These are phyloP conservation scores for Calamus simplicifolius DNA, from an alignment of 176 grass and related monocot genomes.

Conservation along the genomic window DNA sequence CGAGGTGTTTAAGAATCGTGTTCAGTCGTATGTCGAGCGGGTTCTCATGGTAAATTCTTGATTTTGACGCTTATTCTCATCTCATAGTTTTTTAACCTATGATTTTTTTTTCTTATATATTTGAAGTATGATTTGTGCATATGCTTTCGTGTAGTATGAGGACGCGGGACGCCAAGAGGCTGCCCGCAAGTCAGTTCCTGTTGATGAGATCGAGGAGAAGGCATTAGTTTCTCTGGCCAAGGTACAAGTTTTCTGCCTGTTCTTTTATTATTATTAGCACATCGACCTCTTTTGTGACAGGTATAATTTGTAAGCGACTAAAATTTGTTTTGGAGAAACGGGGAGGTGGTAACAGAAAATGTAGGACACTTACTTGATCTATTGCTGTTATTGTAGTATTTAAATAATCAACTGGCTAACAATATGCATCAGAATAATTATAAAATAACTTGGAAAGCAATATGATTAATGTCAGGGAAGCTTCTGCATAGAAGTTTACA, in stretches of 20 bases:
- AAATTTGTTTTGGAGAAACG: no score
- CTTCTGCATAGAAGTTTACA: no score
- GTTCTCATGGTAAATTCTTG: slow-evolving; percentile 68
- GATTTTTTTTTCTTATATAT: not conserved
- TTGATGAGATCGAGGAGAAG: slow-evolving; percentile 81
- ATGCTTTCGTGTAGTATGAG: slow-evolving; percentile 54
- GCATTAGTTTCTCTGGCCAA: slow-evolving; percentile 74
- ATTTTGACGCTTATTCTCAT: not conserved
- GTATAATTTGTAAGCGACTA: no score
- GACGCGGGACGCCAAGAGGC: slow-evolving; percentile 51
- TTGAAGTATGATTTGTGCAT: not conserved
- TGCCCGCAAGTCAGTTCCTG: slow-evolving; percentile 65
- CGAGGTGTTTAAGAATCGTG: slow-evolving; percentile 32
- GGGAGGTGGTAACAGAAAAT: no score
- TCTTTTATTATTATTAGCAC: not conserved
- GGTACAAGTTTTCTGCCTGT: slow-evolving; percentile 25
- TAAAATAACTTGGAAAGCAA: no score
- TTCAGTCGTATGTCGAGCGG: slow-evolving; percentile 59
- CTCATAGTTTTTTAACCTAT: slow-evolving; percentile 15
- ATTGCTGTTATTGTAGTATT: no score
- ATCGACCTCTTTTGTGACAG: no score
- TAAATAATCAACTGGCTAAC: no score
- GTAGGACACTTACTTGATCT: no score
- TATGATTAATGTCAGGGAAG: no score
- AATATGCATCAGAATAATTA: no score